Conservation (phyloP, 345 rosid genomes). For the Brassica cretica region DNA sequence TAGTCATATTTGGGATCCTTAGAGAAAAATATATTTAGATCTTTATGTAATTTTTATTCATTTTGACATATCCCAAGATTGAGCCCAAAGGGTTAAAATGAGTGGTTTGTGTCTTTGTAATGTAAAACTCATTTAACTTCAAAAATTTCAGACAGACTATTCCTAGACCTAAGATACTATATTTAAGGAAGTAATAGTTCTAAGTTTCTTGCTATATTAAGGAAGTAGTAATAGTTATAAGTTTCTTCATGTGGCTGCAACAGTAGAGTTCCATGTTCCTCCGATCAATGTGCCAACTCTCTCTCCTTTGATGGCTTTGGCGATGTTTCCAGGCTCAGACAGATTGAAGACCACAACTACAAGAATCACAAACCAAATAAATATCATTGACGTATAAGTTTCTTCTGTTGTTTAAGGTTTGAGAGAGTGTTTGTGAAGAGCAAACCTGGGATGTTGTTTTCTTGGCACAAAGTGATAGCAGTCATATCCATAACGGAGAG, state of each 20-base stretch:
- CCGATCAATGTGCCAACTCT: conserved; percentile 85
- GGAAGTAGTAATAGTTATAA: neutral
- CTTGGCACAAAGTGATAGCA: conserved; percentile 92
- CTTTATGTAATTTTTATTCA: conserved; percentile 23
- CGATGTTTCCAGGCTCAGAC: conserved; percentile 76
- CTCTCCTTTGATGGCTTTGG: conserved; percentile 88
- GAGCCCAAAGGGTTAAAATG: conserved; percentile 25
- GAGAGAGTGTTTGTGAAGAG: neutral
- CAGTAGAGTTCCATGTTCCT: conserved; percentile 51
- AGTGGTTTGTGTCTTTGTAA: conserved; percentile 22
- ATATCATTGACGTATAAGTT: neutral
- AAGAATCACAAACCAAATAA: neutral
- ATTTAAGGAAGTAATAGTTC: neutral
- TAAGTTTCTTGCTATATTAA: neutral
- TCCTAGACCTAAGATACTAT: conserved; percentile 25
- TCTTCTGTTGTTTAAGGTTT: conserved; percentile 4
- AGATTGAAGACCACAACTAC: conserved; percentile 92
- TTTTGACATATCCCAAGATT: conserved; percentile 14
- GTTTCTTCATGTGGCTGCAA: conserved; percentile 38
- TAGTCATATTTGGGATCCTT: conserved; percentile 50
- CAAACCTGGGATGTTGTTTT: conserved; percentile 91
- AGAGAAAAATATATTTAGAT: neutral
- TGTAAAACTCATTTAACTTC: conserved; percentile 24
- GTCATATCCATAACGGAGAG: conserved; percentile 99
- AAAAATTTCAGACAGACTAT: conserved; percentile 28